A percentile compares a stretch with the other conserved stretches of the same genome.
These are phyloP conservation scores for Grosmannia huntii DNA, from an alignment of 2,329 filamentous ascomycete genomes.

Conservation along the genomic window DNA sequence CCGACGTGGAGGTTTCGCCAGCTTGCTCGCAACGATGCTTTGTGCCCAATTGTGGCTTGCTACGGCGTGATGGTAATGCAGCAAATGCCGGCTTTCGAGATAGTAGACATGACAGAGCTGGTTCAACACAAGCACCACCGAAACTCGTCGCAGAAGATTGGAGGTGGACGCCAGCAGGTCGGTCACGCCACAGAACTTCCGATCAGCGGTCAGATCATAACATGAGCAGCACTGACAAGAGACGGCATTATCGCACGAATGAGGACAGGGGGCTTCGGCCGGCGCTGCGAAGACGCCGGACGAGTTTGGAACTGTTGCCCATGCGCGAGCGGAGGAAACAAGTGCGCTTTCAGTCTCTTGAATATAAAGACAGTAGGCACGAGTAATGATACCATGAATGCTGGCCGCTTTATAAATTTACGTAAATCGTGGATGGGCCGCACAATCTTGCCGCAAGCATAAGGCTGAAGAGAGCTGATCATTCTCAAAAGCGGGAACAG, in stretches of 20 bases:
- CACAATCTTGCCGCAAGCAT: too few relatives aligned
- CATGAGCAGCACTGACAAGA: too few relatives aligned
- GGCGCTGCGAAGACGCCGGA: neutral
- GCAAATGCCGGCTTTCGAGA: neutral
- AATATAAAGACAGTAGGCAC: neutral
- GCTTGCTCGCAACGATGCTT: neutral
- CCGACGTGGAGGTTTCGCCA: neutral
- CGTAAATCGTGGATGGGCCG: too few relatives aligned
- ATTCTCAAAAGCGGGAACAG: too few relatives aligned
- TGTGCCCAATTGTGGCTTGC: neutral
- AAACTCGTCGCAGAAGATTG: neutral
- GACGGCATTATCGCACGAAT: neutral
- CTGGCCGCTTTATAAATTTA: too few relatives aligned
- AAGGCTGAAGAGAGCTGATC: too few relatives aligned
- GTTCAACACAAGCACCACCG: neutral
- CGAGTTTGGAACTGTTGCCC: neutral
- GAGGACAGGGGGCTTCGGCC: neutral
- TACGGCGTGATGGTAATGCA: neutral
- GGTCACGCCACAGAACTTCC: neutral
- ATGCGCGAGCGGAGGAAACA: neutral
- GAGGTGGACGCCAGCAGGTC: neutral
- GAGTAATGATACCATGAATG: too few relatives aligned
- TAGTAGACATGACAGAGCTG: neutral
- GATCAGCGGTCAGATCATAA: neutral
- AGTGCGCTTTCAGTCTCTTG: neutral